These are phyloP conservation scores for Pythium aristosporum DNA, from an alignment of 352 stramenopile genomes.

Conservation along the genomic window DNA sequence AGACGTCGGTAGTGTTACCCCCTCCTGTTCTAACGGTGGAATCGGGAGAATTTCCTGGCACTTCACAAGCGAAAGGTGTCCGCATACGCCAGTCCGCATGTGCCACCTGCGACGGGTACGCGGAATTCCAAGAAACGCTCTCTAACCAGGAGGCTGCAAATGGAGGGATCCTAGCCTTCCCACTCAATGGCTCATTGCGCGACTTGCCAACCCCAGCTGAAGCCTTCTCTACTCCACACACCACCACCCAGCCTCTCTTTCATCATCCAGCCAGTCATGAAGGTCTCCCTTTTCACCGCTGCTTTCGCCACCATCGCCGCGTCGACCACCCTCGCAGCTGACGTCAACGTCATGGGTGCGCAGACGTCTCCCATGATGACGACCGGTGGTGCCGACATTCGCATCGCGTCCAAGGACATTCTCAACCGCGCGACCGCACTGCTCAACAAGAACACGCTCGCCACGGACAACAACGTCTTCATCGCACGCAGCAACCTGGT, in stretches of 20 bases:
- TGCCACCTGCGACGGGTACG: not conserved
- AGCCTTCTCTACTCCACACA: not conserved
- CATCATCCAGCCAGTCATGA: slow-evolving; percentile 6
- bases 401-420: slow-evolving; percentile 24
- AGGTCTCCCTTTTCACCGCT: slow-evolving; percentile 12
- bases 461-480: slow-evolving; percentile 38
- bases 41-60: not conserved
- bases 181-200: slow-evolving; percentile 4
- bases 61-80: not conserved
- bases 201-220: not conserved
- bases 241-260: not conserved
- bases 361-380: slow-evolving; percentile 10
- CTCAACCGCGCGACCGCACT: slow-evolving; percentile 33
- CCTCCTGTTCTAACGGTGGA: not conserved
- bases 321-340: slow-evolving; percentile 9
- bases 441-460: slow-evolving; percentile 44
- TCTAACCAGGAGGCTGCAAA: not conserved
- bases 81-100: not conserved
- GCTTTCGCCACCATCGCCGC: slow-evolving; percentile 7
- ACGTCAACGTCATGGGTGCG: slow-evolving; percentile 19
- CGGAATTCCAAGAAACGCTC: not conserved
- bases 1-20: not conserved
- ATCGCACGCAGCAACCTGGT: slow-evolving; percentile 34
- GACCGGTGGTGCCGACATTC: not conserved
- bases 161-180: not conserved